Base-by-base conservation (phyloP, 805 yeast genomes). In the Jamesozyma spencerorum region DNA sequence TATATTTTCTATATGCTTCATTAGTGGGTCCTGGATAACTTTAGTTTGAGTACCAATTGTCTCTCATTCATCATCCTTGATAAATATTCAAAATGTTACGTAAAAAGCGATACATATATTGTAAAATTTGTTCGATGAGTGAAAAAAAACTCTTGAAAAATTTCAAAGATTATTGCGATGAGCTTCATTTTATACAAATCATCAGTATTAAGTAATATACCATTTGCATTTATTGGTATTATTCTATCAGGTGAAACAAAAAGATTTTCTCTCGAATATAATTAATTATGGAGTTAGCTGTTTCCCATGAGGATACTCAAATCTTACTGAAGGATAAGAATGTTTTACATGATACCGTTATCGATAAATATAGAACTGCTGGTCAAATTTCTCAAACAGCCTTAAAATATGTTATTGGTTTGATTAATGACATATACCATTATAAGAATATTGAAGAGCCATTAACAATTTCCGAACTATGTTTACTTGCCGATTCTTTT, bases 341-440 rank as follows among this genome's bases (percentile, higher is more conserved):
- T 60, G 72, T 77, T 32, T 70, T 86, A 48, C 69, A 68, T 49
- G 78, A 70, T 24, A 45, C 71, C 14, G 79, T 81, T 10, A 58
- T 85, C 20, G 90, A 81, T 50, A 88, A 87, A 64, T 87, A 88
- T 65, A 75, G 94, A 63, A 69, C 78, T 38, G 95, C 95, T 4
- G 97, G 95, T 36, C 86, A 84, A 63, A 79, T 87, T 51, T 68
- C 92, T 3, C 96, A 88, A 64, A 81, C 94, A 17, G 81, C 86
- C 41, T 68, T 88, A 50, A 65, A 74, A 44, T 82, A 83, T 58
- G 66, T 85, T 38, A 66, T 73, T 7, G 68, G 72, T 41, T 72
- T 84, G 56, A 80, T 86, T 50, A 81, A 83, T 55, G 78, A 79
- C 48, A 74, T 81, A 14, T 83, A 84, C 62, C 95, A 85, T 57